These are phyloP conservation scores for Amanita jacksonii DNA, from an alignment of 768 basidiomycete genomes.

Conservation along the genomic window DNA sequence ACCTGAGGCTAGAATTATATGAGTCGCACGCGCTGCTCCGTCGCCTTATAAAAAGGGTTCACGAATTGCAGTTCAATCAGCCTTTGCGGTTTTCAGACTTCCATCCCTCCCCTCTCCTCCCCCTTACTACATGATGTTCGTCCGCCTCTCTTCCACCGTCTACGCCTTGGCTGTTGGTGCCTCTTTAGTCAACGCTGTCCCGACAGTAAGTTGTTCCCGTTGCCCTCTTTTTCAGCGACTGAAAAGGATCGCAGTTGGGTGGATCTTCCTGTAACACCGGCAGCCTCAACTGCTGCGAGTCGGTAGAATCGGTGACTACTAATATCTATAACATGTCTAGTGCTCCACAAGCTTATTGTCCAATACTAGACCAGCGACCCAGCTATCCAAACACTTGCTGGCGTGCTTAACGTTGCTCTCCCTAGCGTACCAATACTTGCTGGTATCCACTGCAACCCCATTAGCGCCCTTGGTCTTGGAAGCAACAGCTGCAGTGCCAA, in stretches of 20 bases:
- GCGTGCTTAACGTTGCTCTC: not conserved
- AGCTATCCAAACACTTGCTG: not conserved
- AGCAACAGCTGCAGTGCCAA: constrained; percentile 17
- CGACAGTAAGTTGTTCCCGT: not conserved
- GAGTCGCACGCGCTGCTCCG: too few species aligned
- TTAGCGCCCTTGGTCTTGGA: constrained; percentile 12
- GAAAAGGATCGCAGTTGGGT: constrained; percentile 8
- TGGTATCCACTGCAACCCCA: constrained; percentile 14
- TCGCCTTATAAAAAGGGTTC: too few species aligned
- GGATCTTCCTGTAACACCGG: constrained; percentile 15
- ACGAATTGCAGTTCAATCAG: not conserved
- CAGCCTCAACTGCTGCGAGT: constrained; percentile 18
- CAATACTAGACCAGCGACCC: not conserved
- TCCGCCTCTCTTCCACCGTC: constrained; percentile 9
- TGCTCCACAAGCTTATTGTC: not conserved
- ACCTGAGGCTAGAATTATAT: not conserved
- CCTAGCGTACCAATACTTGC: constrained; percentile 1
- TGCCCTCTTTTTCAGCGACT: too few species aligned
- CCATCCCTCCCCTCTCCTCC: not conserved
- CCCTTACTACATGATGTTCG: constrained; percentile 11
- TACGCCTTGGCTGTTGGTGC: constrained; percentile 13
- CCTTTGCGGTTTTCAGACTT: not conserved
- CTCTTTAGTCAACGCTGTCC: constrained; percentile 16
- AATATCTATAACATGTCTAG: not conserved
- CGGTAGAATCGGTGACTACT: constrained; percentile 10